Conservation (phyloP, 1,139 yeast species). For the Geotrichum bryndzae region DNA sequence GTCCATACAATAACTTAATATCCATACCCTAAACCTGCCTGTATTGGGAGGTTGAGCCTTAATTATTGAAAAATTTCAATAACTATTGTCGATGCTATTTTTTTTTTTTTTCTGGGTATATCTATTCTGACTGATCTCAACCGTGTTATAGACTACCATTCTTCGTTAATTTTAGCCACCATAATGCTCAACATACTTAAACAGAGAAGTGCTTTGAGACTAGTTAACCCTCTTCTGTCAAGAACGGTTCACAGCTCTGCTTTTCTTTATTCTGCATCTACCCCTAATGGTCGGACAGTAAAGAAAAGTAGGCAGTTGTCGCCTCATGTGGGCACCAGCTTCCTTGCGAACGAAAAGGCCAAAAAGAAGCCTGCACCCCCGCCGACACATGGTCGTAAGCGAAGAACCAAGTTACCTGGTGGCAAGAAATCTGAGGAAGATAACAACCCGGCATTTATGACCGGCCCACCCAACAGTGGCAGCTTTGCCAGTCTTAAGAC, state of each 20-base stretch:
- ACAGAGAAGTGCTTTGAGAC: background rate
- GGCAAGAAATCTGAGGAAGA: background rate
- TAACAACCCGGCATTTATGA: conserved; percentile 5
- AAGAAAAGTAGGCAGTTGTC: conserved; percentile 21
- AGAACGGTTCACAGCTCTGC: background rate
- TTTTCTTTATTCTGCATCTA: background rate
- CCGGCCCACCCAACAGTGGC: conserved; percentile 29
- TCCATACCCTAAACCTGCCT: background rate
- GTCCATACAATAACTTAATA: background rate
- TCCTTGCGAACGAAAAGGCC: background rate
- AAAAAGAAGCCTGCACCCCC: background rate
- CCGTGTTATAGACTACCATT: background rate
- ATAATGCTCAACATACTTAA: background rate
- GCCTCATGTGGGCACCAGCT: conserved; percentile 21
- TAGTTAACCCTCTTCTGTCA: background rate
- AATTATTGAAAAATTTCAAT: background rate
- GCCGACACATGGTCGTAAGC: background rate
- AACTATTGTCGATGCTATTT: background rate
- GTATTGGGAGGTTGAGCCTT: background rate
- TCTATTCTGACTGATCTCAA: background rate
- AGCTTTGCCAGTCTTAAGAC: conserved; percentile 35
- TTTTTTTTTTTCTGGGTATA: background rate
- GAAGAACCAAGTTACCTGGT: background rate
- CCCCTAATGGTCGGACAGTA: background rate
- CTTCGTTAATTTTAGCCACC: background rate